Evolutionary conservation across 192 early-diverging fungal genomes (phyloP).

Genomic region (Backusella psychrophila): DNA sequence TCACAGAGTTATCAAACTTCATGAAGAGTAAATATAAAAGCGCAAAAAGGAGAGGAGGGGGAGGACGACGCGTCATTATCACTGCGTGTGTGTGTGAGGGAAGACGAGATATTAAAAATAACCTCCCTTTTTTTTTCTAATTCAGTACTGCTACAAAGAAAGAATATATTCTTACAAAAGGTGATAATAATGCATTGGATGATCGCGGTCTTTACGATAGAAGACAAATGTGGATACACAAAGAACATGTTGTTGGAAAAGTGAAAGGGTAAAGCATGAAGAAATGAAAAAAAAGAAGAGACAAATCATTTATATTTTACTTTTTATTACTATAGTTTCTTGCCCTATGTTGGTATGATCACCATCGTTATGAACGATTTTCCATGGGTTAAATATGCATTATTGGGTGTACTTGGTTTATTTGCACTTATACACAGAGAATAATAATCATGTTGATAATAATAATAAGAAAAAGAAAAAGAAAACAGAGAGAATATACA

Average conservation of each 20-base stretch:
- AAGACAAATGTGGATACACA: slow-evolving; percentile 89
- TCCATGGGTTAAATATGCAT: slow-evolving; percentile 84
- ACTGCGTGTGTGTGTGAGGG: not conserved
- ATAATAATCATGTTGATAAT: slow-evolving; percentile 24
- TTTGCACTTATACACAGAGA: slow-evolving; percentile 70
- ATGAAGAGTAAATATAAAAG: slow-evolving; percentile 63
- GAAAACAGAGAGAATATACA: not conserved
- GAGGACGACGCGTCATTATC: not conserved
- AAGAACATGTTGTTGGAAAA: slow-evolving; percentile 87
- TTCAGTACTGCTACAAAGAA: slow-evolving; percentile 58
- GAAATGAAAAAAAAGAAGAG: not conserved
- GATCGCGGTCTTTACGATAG: slow-evolving; percentile 88
- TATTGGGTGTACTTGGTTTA: slow-evolving; percentile 76
- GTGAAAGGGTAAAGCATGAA: slow-evolving; percentile 61
- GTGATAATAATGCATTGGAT: slow-evolving; percentile 90
- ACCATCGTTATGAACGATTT: slow-evolving; percentile 97
- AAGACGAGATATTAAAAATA: not conserved
- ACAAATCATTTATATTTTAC: not conserved
- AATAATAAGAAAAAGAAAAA: not conserved
- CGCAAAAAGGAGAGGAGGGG: not conserved
- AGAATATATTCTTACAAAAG: slow-evolving; percentile 93
- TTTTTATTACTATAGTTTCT: slow-evolving; percentile 47
- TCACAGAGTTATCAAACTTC: slow-evolving; percentile 91
- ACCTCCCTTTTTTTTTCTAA: not conserved
- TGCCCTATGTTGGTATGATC: slow-evolving; percentile 94